Conservation (phyloP, 352 stramenopile genomes). For the Phytophthora pinifolia region DNA sequence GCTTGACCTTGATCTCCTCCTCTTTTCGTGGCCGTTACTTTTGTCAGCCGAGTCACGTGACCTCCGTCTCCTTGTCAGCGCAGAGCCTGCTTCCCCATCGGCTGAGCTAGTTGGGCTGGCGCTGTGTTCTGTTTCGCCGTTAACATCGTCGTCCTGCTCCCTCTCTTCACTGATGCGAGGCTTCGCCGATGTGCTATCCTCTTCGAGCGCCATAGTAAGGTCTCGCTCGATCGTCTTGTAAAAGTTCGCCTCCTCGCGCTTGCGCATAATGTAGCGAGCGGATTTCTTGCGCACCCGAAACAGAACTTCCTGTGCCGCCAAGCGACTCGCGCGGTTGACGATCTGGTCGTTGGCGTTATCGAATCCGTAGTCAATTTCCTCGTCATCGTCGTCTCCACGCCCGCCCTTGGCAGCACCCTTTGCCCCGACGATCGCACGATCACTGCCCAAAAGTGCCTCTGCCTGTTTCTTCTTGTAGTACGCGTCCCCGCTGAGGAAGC, state of each 20-base stretch:
- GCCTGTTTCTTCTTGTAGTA: slow-evolving; percentile 69
- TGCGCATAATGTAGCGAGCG: slow-evolving; percentile 74
- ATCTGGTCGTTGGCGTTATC: slow-evolving; percentile 83
- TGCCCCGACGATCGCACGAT: slow-evolving; percentile 14
- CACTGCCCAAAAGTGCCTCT: slow-evolving; percentile 36
- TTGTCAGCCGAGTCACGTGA: slow-evolving; percentile 18
- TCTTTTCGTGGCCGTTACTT: slow-evolving; percentile 26
- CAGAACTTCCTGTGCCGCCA: slow-evolving; percentile 71
- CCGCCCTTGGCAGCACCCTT: slow-evolving; percentile 18
- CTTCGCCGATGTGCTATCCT: slow-evolving; percentile 38
- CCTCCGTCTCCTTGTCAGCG: slow-evolving; percentile 25
- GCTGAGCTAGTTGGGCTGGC: slow-evolving; percentile 18
- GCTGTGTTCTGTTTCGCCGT: slow-evolving; percentile 30
- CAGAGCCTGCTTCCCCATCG: slow-evolving; percentile 22
- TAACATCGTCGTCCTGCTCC: slow-evolving; percentile 19
- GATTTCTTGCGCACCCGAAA: slow-evolving; percentile 72
- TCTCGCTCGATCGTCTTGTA: slow-evolving; percentile 89
- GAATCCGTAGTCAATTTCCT: slow-evolving; percentile 84
- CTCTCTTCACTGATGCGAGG: slow-evolving; percentile 8
- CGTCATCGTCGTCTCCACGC: slow-evolving; percentile 45
- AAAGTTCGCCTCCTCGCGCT: slow-evolving; percentile 71
- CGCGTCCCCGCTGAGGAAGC: slow-evolving; percentile 59
- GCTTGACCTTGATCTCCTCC: slow-evolving; percentile 30
- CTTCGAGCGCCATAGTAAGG: slow-evolving; percentile 72
- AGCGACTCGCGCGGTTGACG: slow-evolving; percentile 71